A percentile compares a stretch with the other conserved stretches of the same genome.
These are phyloP conservation scores for Umbelopsis vinacea DNA, from an alignment of 192 early-diverging fungal species.

Conservation along the genomic window DNA sequence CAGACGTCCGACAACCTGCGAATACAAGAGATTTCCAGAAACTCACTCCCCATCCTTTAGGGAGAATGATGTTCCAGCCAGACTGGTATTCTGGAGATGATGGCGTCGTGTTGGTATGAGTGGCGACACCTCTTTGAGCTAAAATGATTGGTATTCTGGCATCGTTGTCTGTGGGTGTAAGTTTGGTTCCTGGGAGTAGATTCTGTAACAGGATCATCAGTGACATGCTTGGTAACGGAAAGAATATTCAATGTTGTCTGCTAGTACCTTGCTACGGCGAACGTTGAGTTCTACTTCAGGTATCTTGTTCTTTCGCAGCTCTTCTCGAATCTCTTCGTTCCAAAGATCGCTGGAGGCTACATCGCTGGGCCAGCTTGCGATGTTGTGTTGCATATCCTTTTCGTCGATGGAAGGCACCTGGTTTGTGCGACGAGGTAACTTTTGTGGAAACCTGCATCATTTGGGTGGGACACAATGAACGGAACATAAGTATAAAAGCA, in stretches of 20 bases:
- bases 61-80: conserved; percentile 82
- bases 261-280: conserved; percentile 42
- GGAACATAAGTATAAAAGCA: too few species aligned
- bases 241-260: not conserved
- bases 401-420: conserved; percentile 39
- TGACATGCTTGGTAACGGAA: not conserved
- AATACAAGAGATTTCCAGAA: conserved; percentile 91
- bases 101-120: conserved; percentile 24
- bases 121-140: conserved; percentile 68
- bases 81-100: conserved; percentile 47
- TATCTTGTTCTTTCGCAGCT: conserved; percentile 45
- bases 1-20: conserved; percentile 83
- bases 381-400: conserved; percentile 42
- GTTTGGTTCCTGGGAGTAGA: conserved; percentile 75
- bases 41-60: conserved; percentile 80
- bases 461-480: not conserved
- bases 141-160: conserved; percentile 79
- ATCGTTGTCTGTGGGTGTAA: conserved; percentile 59
- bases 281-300: conserved; percentile 62
- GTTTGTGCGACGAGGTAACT: conserved; percentile 42
- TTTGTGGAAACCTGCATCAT: conserved; percentile 56
- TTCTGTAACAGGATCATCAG: conserved; percentile 33
- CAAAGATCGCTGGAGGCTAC: conserved; percentile 60
- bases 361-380: conserved; percentile 62
- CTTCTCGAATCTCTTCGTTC: conserved; percentile 52